Evolutionary conservation across 129 eudicot species (phyloP), one percentile per base, ranked within the genome.

Genomic region (Lactuca saligna): DNA sequence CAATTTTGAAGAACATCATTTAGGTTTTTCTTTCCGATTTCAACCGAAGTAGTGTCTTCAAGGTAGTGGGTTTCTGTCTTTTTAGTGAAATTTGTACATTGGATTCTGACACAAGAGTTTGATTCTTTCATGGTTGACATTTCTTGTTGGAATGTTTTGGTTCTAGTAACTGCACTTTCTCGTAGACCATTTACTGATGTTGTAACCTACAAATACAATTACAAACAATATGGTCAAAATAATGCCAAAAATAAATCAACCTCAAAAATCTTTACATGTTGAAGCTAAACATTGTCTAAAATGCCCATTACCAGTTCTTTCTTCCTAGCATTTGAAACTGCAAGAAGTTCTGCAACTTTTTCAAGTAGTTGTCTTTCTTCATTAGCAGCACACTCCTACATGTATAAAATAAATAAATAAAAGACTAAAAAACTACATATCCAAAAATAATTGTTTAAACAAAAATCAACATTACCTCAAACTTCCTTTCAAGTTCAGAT

Each of bases 311-410:
- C 96, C 91, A 88, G 76, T 58, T 73, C 72, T 63, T 85, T 85
- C 78, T 88, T 88, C 82, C 91, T 80, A 55, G 83, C 84, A 88
- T 88, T 88, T 73, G 96, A 88, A 79, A 65, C 80, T 37, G 96
- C 88, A 54, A 88, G 96, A 76, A 88, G 76, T 70, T 88, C 91
- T 34, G 96, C 91, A 65, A 88, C 89, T 79, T 85, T 88, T 61
- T 81, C 80, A 35, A 88, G 66, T 54, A 88, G 72, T 81, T 85
- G 85, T 57, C 75, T 82, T 65, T 88, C 96, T 77, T 88, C 96
- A 29, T 70, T 70, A 20, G 87, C 91, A 42, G 96, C 88, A 70
- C 91, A 88, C 34, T 82, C 87, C 87, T 82, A 48, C 31, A 70
- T 16, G 6, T 5, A 65, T 65, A 51, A 61, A 41, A n/a, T n/a